Percentiles rank a stretch among this genome's conserved stretches.
Evolutionary conservation across 768 basidiomycete genomes (phyloP).

Genomic region (Lactifluus hygrophoroides): DNA sequence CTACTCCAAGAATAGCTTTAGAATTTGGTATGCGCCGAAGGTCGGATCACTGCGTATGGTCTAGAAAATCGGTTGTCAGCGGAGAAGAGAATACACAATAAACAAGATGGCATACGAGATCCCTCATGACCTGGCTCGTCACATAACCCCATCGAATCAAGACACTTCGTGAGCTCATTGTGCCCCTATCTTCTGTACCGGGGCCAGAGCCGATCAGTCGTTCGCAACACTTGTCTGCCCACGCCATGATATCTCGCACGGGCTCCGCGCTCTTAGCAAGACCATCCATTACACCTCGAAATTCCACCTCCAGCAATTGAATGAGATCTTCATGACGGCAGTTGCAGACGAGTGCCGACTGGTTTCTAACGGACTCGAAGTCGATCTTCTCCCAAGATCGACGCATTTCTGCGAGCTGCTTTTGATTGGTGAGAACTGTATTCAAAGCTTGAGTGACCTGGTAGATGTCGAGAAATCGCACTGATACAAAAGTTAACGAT

Average conservation of each 20-base stretch:
- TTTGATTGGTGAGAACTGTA: conserved; percentile 82
- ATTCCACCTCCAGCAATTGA: conserved; percentile 79
- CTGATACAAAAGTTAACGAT: conserved; percentile 33
- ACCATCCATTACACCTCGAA: conserved; percentile 66
- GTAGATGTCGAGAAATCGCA: conserved; percentile 87
- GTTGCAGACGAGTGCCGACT: conserved; percentile 89
- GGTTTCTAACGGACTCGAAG: conserved; percentile 86
- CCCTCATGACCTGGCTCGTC: conserved; percentile 88
- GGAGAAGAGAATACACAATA: neutral
- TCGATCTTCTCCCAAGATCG: conserved; percentile 83
- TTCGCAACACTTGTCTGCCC: conserved; percentile 89
- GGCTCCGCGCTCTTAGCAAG: conserved; percentile 67
- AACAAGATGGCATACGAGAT: conserved; percentile 49
- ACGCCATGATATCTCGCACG: conserved; percentile 79
- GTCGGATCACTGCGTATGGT: conserved; percentile 89
- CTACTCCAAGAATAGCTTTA: conserved; percentile 86
- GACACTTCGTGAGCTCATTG: conserved; percentile 80
- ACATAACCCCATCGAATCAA: conserved; percentile 91
- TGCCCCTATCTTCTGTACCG: conserved; percentile 61
- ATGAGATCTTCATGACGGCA: conserved; percentile 86
- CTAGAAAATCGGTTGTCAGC: conserved; percentile 31
- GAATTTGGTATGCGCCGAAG: conserved; percentile 86
- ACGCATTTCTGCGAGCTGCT: conserved; percentile 79
- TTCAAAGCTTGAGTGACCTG: conserved; percentile 85
- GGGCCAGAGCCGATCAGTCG: conserved; percentile 66